Percentiles rank a stretch among this genome's conserved stretches.
Evolutionary conservation across 2,329 filamentous ascomycete genomes (phyloP).

Genomic region (Aspergillus aculeatus): DNA sequence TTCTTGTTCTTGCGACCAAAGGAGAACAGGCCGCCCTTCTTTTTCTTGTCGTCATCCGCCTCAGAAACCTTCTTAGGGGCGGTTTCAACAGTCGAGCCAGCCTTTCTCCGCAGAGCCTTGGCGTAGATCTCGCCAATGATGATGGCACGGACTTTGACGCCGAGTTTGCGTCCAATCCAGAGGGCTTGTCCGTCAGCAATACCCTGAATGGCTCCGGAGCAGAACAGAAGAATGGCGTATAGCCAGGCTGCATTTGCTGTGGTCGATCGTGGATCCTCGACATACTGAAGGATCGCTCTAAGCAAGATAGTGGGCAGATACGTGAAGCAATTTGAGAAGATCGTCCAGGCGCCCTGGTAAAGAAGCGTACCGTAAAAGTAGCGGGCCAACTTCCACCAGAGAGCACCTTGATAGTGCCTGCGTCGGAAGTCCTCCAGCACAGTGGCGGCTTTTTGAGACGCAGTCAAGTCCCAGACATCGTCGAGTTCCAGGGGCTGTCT

Average conservation of each 20-base stretch:
- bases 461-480: slow-evolving; percentile 87
- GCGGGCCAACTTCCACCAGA: slow-evolving; percentile 76
- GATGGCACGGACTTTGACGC: slow-evolving; percentile 87
- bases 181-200: slow-evolving; percentile 81
- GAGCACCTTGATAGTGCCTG: slow-evolving; percentile 73
- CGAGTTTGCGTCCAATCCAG: slow-evolving; percentile 92
- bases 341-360: slow-evolving; percentile 76
- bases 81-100: slow-evolving; percentile 73
- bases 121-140: slow-evolving; percentile 97
- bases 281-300: slow-evolving; percentile 87
- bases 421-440: slow-evolving; percentile 82
- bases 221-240: slow-evolving; percentile 85
- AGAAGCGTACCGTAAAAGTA: slow-evolving; percentile 79
- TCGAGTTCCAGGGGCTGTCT: slow-evolving; percentile 76
- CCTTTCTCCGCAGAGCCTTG: slow-evolving; percentile 89
- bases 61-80: slow-evolving; percentile 61
- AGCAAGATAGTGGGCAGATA: slow-evolving; percentile 90
- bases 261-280: slow-evolving; percentile 74
- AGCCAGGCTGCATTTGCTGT: slow-evolving; percentile 92
- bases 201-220: slow-evolving; percentile 78
- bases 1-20: slow-evolving; percentile 61
- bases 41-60: slow-evolving; percentile 36
- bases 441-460: slow-evolving; percentile 80
- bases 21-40: slow-evolving; percentile 45
- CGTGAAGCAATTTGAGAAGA: slow-evolving; percentile 75